phyloP scores from a whole-genome alignment of 2,329 filamentous ascomycete species.

The Exophiala alcalophila region DNA sequence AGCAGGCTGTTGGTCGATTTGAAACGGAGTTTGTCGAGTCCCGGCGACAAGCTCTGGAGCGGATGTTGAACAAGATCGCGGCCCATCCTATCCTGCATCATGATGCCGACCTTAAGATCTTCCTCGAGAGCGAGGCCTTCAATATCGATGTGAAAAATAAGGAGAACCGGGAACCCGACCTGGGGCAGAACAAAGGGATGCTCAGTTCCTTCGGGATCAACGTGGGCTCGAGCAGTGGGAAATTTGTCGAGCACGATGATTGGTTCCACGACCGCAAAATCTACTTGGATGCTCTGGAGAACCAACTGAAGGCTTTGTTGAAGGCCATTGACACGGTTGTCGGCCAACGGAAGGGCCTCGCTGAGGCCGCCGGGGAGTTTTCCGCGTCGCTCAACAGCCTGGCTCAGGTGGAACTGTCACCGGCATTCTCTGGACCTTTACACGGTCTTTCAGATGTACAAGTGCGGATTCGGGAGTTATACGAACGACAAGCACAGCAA shows the following conservation, averaged over 20 bases:
- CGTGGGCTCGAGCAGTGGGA: conserved; percentile 67
- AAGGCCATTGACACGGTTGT: conserved; percentile 95
- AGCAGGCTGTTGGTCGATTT: conserved; percentile 94
- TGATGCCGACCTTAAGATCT: conserved; percentile 90
- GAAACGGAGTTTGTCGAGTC: conserved; percentile 96
- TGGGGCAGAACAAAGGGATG: conserved; percentile 89
- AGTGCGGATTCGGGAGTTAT: conserved; percentile 88
- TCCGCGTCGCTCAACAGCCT: conserved; percentile 88
- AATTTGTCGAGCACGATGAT: conserved; percentile 98
- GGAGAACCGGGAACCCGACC: conserved; percentile 80
- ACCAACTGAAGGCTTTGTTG: conserved; percentile 81
- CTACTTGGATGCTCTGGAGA: conserved; percentile 91
- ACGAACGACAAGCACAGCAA: conserved; percentile 94
- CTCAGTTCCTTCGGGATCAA: conserved; percentile 79
- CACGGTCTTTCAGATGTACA: conserved; percentile 92
- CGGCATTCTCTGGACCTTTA: conserved; percentile 79
- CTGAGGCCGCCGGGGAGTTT: conserved; percentile 91
- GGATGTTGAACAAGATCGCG: conserved; percentile 96
- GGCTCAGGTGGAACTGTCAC: conserved; percentile 87
- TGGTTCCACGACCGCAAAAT: conserved; percentile 98
- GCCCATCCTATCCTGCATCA: conserved; percentile 87
- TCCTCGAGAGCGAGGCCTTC: conserved; percentile 93
- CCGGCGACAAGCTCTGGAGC: conserved; percentile 82
- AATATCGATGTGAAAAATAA: conserved; percentile 98
- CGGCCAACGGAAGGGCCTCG: conserved; percentile 83